These are phyloP conservation scores for Entomortierella chlamydospora DNA, from an alignment of 192 early-diverging fungal genomes.

Conservation along the genomic window DNA sequence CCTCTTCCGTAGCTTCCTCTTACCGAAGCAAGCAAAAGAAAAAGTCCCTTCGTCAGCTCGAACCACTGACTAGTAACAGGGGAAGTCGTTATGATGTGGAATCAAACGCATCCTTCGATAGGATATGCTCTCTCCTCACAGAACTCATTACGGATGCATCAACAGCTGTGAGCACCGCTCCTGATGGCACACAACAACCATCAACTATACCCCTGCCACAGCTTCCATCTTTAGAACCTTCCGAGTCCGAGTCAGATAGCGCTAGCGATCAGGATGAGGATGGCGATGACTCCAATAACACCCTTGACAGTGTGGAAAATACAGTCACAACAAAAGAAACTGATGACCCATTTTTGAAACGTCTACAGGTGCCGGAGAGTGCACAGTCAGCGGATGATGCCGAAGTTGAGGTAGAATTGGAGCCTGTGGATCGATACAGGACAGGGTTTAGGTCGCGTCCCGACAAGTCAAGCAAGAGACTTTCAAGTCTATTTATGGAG, in stretches of 20 bases:
- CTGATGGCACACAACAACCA: slow-evolving; percentile 40
- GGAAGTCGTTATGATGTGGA: slow-evolving; percentile 24
- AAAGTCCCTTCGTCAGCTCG: slow-evolving; percentile 41
- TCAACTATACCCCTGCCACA: slow-evolving; percentile 32
- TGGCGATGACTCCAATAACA: slow-evolving; percentile 1
- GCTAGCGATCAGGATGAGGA: slow-evolving; percentile 5
- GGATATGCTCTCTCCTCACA: slow-evolving; percentile 42
- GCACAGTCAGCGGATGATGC: background rate
- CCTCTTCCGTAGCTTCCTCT: slow-evolving; percentile 29
- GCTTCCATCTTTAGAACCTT: slow-evolving; percentile 15
- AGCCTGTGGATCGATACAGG: slow-evolving; percentile 5
- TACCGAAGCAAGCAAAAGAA: slow-evolving; percentile 22
- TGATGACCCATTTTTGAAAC: slow-evolving; percentile 17
- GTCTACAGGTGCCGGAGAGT: slow-evolving; percentile 11
- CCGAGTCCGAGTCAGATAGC: slow-evolving; percentile 35
- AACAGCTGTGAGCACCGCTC: slow-evolving; percentile 46
- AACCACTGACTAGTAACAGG: slow-evolving; percentile 8
- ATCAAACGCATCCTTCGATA: slow-evolving; percentile 34
- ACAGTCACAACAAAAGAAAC: background rate
- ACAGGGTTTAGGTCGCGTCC: slow-evolving; percentile 12
- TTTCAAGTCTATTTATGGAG: slow-evolving; percentile 42
- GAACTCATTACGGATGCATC: slow-evolving; percentile 53
- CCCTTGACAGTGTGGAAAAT: background rate
- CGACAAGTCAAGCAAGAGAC: slow-evolving; percentile 22
- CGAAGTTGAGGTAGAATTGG: slow-evolving; percentile 17